Conservation (phyloP, 2,329 filamentous ascomycete species). For the Aschersonia sp. region DNA sequence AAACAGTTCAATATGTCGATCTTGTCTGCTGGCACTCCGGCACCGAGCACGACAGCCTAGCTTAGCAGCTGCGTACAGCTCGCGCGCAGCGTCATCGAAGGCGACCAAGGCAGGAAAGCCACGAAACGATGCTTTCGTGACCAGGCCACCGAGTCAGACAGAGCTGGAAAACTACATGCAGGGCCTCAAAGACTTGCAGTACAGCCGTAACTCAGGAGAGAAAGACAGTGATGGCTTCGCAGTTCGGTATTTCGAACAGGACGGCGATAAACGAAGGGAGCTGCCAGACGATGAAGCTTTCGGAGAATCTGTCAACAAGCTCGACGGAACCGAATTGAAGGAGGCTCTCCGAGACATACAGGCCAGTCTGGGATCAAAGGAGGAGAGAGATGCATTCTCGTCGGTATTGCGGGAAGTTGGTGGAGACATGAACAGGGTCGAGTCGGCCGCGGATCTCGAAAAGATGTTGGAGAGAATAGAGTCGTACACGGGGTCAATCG, state of each 20-base stretch:
- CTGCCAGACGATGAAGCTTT: constrained; percentile 26
- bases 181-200: constrained; percentile 12
- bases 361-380: constrained; percentile 17
- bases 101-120: constrained; percentile 6
- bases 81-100: constrained; percentile 10
- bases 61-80: constrained; percentile 17
- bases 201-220: constrained; percentile 6
- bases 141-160: constrained; percentile 11
- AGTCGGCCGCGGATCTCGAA: constrained; percentile 18
- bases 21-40: constrained; percentile 18
- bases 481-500: constrained; percentile 19
- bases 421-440: constrained; percentile 14
- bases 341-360: constrained; percentile 23
- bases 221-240: constrained; percentile 11
- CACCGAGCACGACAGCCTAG: constrained; percentile 13
- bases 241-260: constrained; percentile 35
- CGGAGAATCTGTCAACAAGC: constrained; percentile 18
- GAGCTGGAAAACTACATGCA: constrained; percentile 15
- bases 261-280: constrained; percentile 19
- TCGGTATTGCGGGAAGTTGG: constrained; percentile 20
- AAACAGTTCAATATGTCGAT: constrained; percentile 21
- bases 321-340: constrained; percentile 21
- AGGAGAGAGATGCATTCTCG: constrained; percentile 19
- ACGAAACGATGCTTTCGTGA: constrained; percentile 5
- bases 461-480: constrained; percentile 18